These are phyloP conservation scores for Coix lacrymajobi DNA, from an alignment of 176 grass and related monocot genomes.

Conservation along the genomic window DNA sequence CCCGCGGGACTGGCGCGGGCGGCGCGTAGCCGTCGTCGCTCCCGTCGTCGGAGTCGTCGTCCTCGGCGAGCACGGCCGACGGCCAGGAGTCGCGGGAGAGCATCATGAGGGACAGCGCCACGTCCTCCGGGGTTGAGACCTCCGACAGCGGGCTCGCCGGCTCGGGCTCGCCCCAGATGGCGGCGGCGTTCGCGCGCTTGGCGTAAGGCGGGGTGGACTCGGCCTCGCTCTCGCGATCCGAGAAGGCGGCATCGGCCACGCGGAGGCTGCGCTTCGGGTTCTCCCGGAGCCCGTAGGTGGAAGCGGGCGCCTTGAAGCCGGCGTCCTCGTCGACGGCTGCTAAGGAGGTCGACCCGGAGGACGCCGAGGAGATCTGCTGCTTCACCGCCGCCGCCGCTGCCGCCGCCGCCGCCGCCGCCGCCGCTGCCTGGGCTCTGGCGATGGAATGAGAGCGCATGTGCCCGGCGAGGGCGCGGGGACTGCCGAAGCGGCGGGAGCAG, in stretches of 20 bases:
- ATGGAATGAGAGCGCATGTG: conserved; percentile 80
- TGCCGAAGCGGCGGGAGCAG: conserved; percentile 73
- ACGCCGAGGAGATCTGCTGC: conserved; percentile 42
- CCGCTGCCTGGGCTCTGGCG: not conserved
- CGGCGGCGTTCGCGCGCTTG: conserved; percentile 1
- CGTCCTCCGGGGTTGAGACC: conserved; percentile 46
- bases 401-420: not conserved
- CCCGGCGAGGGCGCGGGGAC: conserved; percentile 57
- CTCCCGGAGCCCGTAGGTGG: conserved; percentile 48
- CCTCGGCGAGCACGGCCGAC: not conserved
- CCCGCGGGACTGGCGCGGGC: not conserved
- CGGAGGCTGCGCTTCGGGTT: conserved; percentile 62
- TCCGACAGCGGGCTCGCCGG: conserved; percentile 58
- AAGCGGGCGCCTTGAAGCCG: conserved; percentile 4
- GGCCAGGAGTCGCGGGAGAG: conserved; percentile 65
- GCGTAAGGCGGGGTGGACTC: conserved; percentile 40
- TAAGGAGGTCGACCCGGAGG: conserved; percentile 39
- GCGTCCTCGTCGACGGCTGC: not conserved
- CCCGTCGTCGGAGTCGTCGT: conserved; percentile 19
- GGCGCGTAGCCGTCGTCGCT: conserved; percentile 27
- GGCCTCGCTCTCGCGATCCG: conserved; percentile 62
- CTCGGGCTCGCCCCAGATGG: conserved; percentile 22
- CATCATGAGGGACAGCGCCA: conserved; percentile 59
- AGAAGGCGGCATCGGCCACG: conserved; percentile 31
- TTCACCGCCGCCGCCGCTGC: conserved; percentile 1